Conservation (phyloP, 108 stramenopile genomes). For the Pseudonitzschia delicatissima region DNA sequence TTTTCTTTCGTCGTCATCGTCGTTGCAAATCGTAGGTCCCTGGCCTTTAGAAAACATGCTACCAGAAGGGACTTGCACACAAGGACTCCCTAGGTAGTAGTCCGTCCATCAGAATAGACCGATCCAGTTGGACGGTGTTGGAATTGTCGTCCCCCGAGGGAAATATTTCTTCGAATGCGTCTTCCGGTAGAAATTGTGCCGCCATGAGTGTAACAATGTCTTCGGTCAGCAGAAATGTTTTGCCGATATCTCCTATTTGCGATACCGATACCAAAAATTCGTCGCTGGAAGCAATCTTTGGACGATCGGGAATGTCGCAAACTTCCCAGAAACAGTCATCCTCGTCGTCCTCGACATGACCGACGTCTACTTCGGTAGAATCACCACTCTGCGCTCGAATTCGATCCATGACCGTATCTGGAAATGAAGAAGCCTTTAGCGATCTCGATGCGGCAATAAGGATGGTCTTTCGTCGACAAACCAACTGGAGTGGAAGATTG, state of each 20-base stretch:
- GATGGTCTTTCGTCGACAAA: slow-evolving; percentile 16
- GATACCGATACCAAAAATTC: slow-evolving; percentile 34
- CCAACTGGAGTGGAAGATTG: slow-evolving; percentile 4
- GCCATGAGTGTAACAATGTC: slow-evolving; percentile 62
- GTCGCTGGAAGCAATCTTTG: background rate
- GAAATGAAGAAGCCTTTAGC: slow-evolving; percentile 28
- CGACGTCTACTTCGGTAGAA: background rate
- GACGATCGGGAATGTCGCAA: slow-evolving; percentile 6
- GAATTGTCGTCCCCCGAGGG: background rate
- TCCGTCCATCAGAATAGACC: slow-evolving; percentile 46
- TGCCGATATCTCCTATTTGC: background rate
- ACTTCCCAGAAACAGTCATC: slow-evolving; percentile 38
- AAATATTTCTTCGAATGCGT: slow-evolving; percentile 57
- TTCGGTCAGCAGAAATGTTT: slow-evolving; percentile 38
- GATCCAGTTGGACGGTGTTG: slow-evolving; percentile 20
- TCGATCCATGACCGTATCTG: slow-evolving; percentile 8
- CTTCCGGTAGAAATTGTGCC: slow-evolving; percentile 59
- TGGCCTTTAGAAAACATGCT: slow-evolving; percentile 9
- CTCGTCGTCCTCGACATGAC: slow-evolving; percentile 1
- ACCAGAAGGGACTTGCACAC: slow-evolving; percentile 49
- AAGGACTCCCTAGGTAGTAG: slow-evolving; percentile 68
- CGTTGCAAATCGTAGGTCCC: background rate
- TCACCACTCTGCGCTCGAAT: background rate
- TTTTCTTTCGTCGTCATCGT: background rate
- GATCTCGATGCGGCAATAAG: slow-evolving; percentile 46